Evolutionary conservation across 768 basidiomycete genomes (phyloP), one percentile per base, ranked within the genome.

Genomic region (Boletus rex-veris): DNA sequence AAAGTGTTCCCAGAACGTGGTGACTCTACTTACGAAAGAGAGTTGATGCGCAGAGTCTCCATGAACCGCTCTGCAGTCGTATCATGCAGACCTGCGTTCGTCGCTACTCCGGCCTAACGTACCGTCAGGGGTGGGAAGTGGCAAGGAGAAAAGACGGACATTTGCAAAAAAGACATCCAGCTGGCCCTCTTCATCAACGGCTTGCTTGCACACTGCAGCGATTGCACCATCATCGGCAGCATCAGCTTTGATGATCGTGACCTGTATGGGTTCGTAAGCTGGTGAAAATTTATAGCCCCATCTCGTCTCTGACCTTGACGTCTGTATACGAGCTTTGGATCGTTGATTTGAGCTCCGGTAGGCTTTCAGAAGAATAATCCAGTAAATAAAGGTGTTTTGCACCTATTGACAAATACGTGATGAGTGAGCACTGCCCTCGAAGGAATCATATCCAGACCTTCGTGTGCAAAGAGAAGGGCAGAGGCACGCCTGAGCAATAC

Each of bases 81-180:
- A 35, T 85, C 75, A 11, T 74, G 72, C 15, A 94, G 63, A 8
- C 65, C 62, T 38, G 73, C 58, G 18, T 36, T 63, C 2, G 77
- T 76, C 3, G 77, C 80, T 46, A 88, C 69, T 11, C 90, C 91
- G 52, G 90, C 91, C 90, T 92, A 39, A 31, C 3, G 37, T 19
- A 37, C 16, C 31, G 38, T 54, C 38, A 67, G 45, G 26, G 33
- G 41, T 21, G 39, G 18, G 31, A 50, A n/a, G 18, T 50, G 39
- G 19, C 40, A 1, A 36, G 40, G 21, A 43, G 15, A 52, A 36
- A 24, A 11, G 26, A 52, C 83, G 48, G 64, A 92, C 94, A 67
- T 98, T 97, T 33, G 95, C 95, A 66, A 94, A 98, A 77, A 97
- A 97, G 58, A 95, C 85, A 60, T 98, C 95, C 12, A 98, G 76